Conservation (phyloP, 257 asterid genomes). For the Lavandula angustifolia region DNA sequence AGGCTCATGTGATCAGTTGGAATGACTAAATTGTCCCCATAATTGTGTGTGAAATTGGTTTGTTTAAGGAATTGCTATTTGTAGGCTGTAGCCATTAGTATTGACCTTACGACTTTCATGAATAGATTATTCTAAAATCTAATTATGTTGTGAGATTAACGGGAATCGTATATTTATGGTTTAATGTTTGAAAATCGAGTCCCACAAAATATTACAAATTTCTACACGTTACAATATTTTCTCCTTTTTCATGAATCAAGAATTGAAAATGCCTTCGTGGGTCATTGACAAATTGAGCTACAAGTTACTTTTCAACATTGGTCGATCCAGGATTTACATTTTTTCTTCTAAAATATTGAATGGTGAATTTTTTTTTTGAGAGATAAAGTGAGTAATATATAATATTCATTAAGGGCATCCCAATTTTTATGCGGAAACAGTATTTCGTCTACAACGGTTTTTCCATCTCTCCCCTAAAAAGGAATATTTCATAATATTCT, state of each 20-base stretch:
- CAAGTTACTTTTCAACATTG: neutral
- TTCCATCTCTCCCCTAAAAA: no score
- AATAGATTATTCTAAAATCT: conserved; percentile 6
- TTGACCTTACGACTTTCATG: conserved; percentile 39
- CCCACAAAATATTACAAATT: conserved; percentile 4
- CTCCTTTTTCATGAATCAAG: conserved; percentile 22
- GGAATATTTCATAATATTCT: no score
- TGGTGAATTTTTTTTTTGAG: no score
- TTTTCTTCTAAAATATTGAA: neutral
- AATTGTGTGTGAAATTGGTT: conserved; percentile 33
- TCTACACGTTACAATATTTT: conserved; percentile 23
- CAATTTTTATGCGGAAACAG: no score
- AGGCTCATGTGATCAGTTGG: neutral
- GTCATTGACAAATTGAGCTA: conserved; percentile 27
- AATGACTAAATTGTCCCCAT: conserved; percentile 33
- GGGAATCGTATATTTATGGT: neutral
- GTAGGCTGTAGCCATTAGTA: conserved; percentile 34
- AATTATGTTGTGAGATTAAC: neutral
- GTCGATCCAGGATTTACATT: no score
- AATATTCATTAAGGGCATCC: no score
- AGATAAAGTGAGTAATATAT: no score
- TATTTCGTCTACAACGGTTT: no score
- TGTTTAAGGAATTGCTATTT: neutral
- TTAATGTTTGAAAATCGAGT: neutral
- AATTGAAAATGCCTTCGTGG: conserved; percentile 32